Percentiles rank a stretch among this genome's conserved stretches.
phyloP scores from a whole-genome alignment of 148 eudicot species.

The Nepenthes mirabilis region DNA sequence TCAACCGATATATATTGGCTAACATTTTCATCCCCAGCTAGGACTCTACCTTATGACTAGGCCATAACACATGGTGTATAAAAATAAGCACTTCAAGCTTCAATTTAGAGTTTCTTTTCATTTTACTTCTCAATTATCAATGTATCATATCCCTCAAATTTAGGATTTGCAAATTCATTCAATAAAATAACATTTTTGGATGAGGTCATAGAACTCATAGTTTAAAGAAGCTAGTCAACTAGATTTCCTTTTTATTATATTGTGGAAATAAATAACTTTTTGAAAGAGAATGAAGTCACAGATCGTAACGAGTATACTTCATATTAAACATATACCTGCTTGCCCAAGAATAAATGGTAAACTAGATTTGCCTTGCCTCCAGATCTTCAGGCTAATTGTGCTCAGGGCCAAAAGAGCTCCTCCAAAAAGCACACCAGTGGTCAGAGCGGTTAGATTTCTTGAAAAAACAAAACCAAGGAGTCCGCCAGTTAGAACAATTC shows the following conservation, averaged over 20 bases:
- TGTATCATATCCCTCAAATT: no score
- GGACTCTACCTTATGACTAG: no score
- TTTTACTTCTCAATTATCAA: no score
- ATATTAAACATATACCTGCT: conserved; percentile 46
- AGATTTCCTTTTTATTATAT: no score
- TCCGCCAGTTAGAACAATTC: conserved; percentile 64
- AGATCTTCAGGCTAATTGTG: conserved; percentile 60
- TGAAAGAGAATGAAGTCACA: background rate
- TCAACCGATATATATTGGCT: no score
- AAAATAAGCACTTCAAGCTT: no score
- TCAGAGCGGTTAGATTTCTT: conserved; percentile 42
- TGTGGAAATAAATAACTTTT: background rate
- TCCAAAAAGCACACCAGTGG: conserved; percentile 55
- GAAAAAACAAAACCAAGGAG: conserved; percentile 64
- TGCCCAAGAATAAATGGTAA: conserved; percentile 82
- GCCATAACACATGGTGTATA: no score
- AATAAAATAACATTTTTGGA: no score
- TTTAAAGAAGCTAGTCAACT: no score
- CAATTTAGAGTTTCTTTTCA: no score
- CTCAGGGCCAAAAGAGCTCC: conserved; percentile 78
- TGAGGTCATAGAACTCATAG: background rate
- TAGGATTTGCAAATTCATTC: no score
- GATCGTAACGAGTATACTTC: background rate
- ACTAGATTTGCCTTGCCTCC: conserved; percentile 82
- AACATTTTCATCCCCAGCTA: no score